A percentile compares a stretch with the other conserved stretches of the same genome.
These are phyloP conservation scores for Pseudonitzschia multiseries DNA, from an alignment of 108 stramenopile species.

Conservation along the genomic window DNA sequence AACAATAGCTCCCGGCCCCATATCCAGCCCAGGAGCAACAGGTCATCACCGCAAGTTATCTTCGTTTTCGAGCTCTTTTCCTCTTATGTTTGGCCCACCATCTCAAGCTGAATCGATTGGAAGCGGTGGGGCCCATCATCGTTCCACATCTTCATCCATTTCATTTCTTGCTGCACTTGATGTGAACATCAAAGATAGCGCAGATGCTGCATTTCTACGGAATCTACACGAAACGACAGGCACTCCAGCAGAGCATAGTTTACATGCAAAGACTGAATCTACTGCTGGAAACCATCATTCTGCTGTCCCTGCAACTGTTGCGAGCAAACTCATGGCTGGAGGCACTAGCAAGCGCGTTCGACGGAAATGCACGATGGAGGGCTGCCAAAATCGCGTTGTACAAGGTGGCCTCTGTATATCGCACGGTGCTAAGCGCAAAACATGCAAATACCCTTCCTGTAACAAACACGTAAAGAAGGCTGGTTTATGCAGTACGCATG, in stretches of 20 bases:
- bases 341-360: conserved; percentile 71
- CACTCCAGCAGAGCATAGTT: conserved; percentile 3
- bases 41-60: conserved; percentile 57
- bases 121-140: conserved; percentile 46
- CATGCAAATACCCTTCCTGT: conserved; percentile 79
- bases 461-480: conserved; percentile 86
- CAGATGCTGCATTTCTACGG: conserved; percentile 35
- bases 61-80: conserved; percentile 44
- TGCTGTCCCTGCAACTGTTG: conserved; percentile 7
- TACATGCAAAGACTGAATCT: neutral
- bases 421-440: conserved; percentile 85
- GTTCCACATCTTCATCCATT: conserved; percentile 51
- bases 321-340: conserved; percentile 41
- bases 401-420: conserved; percentile 86
- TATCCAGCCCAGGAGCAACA: conserved; percentile 4
- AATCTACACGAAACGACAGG: conserved; percentile 39
- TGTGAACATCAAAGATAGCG: conserved; percentile 31
- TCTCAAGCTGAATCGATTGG: conserved; percentile 17
- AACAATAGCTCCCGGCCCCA: neutral
- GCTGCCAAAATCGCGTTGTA: conserved; percentile 82
- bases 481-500: conserved; percentile 84
- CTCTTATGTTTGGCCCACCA: conserved; percentile 31
- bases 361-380: conserved; percentile 74
- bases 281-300: neutral
- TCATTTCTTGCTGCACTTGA: conserved; percentile 59